These are phyloP conservation scores for Gymnopus androsaceus DNA, from an alignment of 1,284 basidiomycete species.

Conservation along the genomic window DNA sequence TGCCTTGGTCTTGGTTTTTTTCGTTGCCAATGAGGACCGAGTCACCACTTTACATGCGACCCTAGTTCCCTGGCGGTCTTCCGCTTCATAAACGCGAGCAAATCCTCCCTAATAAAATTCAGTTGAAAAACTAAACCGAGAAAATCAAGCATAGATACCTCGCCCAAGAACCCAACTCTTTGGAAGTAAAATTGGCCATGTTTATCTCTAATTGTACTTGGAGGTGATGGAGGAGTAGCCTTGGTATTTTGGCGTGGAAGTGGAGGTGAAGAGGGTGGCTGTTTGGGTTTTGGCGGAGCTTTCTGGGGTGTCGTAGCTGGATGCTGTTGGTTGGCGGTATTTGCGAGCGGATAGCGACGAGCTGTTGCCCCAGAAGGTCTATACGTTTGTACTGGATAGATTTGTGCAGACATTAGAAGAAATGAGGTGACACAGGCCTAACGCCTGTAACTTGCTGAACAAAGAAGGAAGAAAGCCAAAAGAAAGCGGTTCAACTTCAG, in stretches of 20 bases:
- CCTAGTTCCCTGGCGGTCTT: constrained; percentile 63
- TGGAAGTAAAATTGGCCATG: constrained; percentile 58
- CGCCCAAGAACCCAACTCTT: constrained; percentile 82
- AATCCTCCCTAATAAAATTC: constrained; percentile 73
- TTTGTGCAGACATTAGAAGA: constrained; percentile 31
- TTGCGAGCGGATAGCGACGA: constrained; percentile 39
- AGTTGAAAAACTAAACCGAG: not conserved
- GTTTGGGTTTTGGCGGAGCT: constrained; percentile 34
- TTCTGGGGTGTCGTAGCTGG: constrained; percentile 28
- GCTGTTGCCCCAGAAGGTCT: constrained; percentile 24
- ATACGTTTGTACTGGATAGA: constrained; percentile 36
- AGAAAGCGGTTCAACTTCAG: not conserved
- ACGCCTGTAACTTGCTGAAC: constrained; percentile 31
- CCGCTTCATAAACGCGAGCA: constrained; percentile 87
- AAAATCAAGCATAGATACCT: constrained; percentile 56
- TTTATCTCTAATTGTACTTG: constrained; percentile 74
- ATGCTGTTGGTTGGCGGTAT: constrained; percentile 37
- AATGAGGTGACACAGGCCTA: constrained; percentile 36
- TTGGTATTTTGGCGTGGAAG: constrained; percentile 80
- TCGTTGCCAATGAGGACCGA: constrained; percentile 81
- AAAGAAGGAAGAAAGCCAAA: not conserved
- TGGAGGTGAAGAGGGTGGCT: constrained; percentile 58
- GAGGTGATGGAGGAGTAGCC: constrained; percentile 80
- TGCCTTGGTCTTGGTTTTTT: constrained; percentile 92
- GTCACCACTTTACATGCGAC: constrained; percentile 90